Base-by-base conservation (phyloP, 1,139 yeast genomes). In the Saccharomyces hybrid region DNA sequence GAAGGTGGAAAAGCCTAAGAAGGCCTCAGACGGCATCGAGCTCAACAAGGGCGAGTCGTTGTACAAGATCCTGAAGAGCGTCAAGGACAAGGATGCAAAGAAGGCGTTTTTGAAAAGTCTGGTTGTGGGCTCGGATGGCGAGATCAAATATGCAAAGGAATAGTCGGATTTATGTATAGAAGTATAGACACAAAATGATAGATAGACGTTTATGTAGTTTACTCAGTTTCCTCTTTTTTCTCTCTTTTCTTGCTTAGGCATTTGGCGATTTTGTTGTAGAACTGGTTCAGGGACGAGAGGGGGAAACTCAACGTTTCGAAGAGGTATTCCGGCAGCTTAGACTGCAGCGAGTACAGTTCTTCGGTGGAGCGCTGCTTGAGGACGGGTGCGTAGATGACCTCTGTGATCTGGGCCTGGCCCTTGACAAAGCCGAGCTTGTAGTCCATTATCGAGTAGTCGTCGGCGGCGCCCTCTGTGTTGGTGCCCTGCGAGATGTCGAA, bases 261-360 rank as follows among this genome's bases (percentile, higher is more conserved):
- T 61, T 78, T 72, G 52, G 74, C 72, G 61, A 83, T 72, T 61
- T 83, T 83, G 46, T 73, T 71, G 63, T 81, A 82, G 61, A 83
- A 83, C 62, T 79, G 83, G 53, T 78, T 74, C 56, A 83, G 71
- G 5, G 84, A 79, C 56, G 74, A 75, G 57, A 80, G 73, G 2
- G 85, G 86, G 64, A 84, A 83, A 26, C 81, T 75, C 56, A 83
- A 71, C 55, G 79, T 78, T 53, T 80, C 84, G 61, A 82, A 76
- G 61, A 83, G 72, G 60, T 82, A 82, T n/a, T 76, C 82, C 0
- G 88, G 88, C 50, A 84, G 68, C 11, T 73, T 68, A 41, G 68
- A 66, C 58, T 73, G 74, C 53, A 83, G 67, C 23, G 55, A 59
- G 38, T 64, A 65, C 13, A 75, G 65, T 54, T 69, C 71, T 5